phyloP scores from a whole-genome alignment of 2,329 filamentous ascomycete genomes.

The Sphaerulina vaccinii region DNA sequence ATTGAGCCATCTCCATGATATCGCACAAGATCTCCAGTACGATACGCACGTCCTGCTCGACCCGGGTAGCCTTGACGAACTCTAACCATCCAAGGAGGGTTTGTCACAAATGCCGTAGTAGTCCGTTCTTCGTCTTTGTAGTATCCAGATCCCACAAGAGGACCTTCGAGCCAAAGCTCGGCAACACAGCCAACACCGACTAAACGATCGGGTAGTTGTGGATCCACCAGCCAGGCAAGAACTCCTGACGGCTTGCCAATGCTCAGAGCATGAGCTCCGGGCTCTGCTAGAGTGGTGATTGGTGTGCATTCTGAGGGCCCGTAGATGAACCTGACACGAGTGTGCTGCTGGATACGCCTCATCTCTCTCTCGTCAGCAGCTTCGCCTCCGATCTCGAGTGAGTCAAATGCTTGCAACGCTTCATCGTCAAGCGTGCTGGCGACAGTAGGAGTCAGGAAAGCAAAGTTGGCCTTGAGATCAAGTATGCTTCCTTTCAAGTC shows the following conservation, averaged over 20 bases:
- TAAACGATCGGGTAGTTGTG: not conserved
- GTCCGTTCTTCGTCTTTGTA: conserved; percentile 28
- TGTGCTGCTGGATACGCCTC: not conserved
- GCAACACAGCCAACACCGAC: conserved; percentile 30
- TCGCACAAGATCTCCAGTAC: conserved; percentile 31
- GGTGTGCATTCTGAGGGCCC: conserved; percentile 8
- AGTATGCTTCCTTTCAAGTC: not conserved
- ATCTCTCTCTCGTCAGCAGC: not conserved
- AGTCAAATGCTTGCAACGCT: not conserved
- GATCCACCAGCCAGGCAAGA: not conserved
- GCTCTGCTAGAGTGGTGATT: not conserved
- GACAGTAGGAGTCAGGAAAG: not conserved
- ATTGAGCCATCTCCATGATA: conserved; percentile 38
- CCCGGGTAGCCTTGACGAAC: conserved; percentile 39
- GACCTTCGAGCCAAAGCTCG: conserved; percentile 48
- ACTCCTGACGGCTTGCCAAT: conserved; percentile 1
- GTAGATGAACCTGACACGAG: not conserved
- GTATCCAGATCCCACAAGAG: conserved; percentile 47
- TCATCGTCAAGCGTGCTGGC: conserved; percentile 1
- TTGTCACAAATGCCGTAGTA: not conserved
- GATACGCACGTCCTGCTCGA: not conserved
- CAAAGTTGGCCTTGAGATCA: not conserved
- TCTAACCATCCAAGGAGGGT: not conserved
- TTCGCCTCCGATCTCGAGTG: conserved; percentile 7
- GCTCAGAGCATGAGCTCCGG: not conserved